Base-by-base conservation (phyloP, 1,284 basidiomycete genomes). In the Trichosporon sp. region DNA sequence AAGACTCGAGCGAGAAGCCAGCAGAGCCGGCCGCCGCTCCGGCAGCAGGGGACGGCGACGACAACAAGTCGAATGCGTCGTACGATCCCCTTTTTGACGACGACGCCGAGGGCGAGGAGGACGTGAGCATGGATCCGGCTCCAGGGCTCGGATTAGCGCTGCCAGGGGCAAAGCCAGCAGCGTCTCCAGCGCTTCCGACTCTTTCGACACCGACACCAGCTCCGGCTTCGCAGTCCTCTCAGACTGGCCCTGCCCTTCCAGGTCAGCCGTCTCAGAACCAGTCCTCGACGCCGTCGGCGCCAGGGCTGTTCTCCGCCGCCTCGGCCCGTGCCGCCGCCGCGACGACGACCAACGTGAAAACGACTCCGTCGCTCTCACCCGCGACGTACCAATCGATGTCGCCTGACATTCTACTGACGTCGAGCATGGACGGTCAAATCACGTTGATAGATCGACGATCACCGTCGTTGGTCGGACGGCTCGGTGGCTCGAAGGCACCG, bases 361-460 rank as follows among this genome's bases (percentile, higher is more conserved):
- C 71, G 35, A 77, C 83, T 6, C 80, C 79, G 0, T 63, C 79
- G 11, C 84, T 95, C 34, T 88, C 91, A 72, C 83, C 87, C 0
- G 77, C 85, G 12, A 85, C 84, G 7, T 92, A 89, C 75, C 80
- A 86, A 25, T 83, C 86, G 18, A 93, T 90, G 81, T 95, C 93
- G 27, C 85, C 90, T 3, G 92, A 98, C 78, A 83, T 97, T 44
- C 82, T 99, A 53, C 87, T 99, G 87, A 95, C 93, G 3, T 90
- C 91, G 29, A 91, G 90, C 8, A 91, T 98, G 72, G 95, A 98
- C 75, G 96, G 97, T 0, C 93, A 97, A 79, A 88, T 97, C 21
- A 88, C 95, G 42, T 81, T 99, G 7, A 96, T 95, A 90, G 96
- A 99, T 78, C 87, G 90, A 74, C 86, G 70, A 7, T 83, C 81